Evolutionary conservation across 2,329 filamentous ascomycete species (phyloP).

Genomic region (Penicillium decumbens): DNA sequence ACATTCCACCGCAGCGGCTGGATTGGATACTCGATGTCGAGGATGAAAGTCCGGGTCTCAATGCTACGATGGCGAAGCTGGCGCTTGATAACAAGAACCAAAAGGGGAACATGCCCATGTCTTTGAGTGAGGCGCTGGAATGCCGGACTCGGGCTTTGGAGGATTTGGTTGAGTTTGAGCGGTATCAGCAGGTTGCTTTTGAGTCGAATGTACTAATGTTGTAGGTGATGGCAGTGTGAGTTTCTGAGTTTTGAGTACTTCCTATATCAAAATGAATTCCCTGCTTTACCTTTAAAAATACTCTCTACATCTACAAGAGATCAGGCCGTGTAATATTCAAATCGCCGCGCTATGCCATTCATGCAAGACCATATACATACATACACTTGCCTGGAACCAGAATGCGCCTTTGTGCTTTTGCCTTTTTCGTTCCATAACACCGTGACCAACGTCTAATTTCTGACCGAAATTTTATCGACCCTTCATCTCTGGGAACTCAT

Average conservation of each 20-base stretch:
- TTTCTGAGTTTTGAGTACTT: background rate
- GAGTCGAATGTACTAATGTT: slow-evolving; percentile 26
- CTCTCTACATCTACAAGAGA: background rate
- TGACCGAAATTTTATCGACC: slow-evolving; percentile 25
- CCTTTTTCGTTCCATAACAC: slow-evolving; percentile 14
- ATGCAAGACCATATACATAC: slow-evolving; percentile 18
- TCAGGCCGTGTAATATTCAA: slow-evolving; percentile 10
- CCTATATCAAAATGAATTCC: background rate
- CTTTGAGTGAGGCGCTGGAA: slow-evolving; percentile 38
- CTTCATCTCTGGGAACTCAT: slow-evolving; percentile 70
- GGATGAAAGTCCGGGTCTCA: slow-evolving; percentile 18
- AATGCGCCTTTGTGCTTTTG: background rate
- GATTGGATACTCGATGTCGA: slow-evolving; percentile 41
- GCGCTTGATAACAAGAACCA: slow-evolving; percentile 20
- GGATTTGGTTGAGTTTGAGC: slow-evolving; percentile 24
- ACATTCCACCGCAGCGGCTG: slow-evolving; percentile 51
- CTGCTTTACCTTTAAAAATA: background rate
- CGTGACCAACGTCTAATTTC: background rate
- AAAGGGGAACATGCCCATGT: slow-evolving; percentile 30
- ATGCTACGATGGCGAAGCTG: slow-evolving; percentile 15
- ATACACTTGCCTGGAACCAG: background rate
- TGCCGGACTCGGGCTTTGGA: slow-evolving; percentile 26
- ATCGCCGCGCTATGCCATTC: slow-evolving; percentile 29
- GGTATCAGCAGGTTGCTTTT: slow-evolving; percentile 30
- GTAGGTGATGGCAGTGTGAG: slow-evolving; percentile 1